phyloP scores from a whole-genome alignment of 2,329 filamentous ascomycete species.

The Zymoseptoria passerinii region DNA sequence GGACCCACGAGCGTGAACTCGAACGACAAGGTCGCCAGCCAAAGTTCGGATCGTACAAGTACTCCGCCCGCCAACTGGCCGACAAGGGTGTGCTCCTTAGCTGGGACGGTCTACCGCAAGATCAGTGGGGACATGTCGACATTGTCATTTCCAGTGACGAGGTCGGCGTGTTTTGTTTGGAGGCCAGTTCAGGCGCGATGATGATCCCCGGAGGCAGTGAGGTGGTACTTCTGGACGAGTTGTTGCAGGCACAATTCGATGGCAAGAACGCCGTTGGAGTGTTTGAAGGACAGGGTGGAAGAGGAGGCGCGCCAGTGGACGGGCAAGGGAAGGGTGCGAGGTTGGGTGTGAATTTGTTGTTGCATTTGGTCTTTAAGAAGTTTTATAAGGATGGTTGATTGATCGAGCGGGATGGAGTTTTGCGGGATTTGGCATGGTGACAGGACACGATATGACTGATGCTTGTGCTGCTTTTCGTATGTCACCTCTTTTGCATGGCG shows the following conservation, averaged over 20 bases:
- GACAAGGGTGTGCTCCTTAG: constrained; percentile 90
- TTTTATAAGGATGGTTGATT: constrained; percentile 58
- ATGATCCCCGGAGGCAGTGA: constrained; percentile 92
- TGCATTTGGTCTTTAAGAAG: constrained; percentile 98
- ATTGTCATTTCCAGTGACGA: constrained; percentile 83
- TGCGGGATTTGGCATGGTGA: background rate
- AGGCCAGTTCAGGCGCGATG: constrained; percentile 84
- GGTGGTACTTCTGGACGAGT: constrained; percentile 79
- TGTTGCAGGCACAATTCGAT: constrained; percentile 95
- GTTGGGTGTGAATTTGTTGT: constrained; percentile 90
- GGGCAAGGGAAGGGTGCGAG: constrained; percentile 45
- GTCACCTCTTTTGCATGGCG: background rate
- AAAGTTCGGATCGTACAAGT: constrained; percentile 97
- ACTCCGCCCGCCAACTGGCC: constrained; percentile 76
- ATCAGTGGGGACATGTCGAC: constrained; percentile 86
- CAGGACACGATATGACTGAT: background rate
- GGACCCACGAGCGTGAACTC: constrained; percentile 95
- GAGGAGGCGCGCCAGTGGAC: constrained; percentile 2
- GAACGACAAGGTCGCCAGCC: constrained; percentile 86
- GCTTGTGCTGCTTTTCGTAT: background rate
- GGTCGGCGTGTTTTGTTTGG: constrained; percentile 87
- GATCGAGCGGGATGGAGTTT: background rate
- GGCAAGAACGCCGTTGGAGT: constrained; percentile 93
- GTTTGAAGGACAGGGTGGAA: constrained; percentile 56
- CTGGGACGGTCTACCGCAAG: constrained; percentile 76